phyloP scores from a whole-genome alignment of 2,329 filamentous ascomycete species.

The Colletotrichum lentis region DNA sequence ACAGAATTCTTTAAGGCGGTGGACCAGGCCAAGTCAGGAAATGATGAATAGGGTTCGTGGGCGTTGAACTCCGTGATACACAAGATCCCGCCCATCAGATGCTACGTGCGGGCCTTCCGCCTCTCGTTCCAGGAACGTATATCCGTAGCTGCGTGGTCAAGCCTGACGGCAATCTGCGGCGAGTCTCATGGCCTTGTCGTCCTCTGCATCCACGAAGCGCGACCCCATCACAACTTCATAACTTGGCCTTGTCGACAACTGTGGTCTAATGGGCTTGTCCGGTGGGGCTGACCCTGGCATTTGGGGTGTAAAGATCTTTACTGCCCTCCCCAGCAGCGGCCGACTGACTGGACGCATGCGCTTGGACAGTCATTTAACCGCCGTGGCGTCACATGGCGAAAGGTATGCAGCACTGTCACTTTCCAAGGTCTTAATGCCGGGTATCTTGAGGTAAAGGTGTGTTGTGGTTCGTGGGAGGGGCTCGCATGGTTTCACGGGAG shows the following conservation, averaged over 20 bases:
- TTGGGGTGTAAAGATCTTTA: neutral
- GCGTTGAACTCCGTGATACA: neutral
- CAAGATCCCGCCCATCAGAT: neutral
- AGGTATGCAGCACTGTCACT: neutral
- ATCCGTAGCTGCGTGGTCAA: neutral
- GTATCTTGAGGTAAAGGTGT: neutral
- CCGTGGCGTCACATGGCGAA: neutral
- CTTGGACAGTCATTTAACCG: neutral
- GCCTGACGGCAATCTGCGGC: conserved; percentile 3
- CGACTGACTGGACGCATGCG: neutral
- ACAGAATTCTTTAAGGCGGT: neutral
- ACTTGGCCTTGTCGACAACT: neutral
- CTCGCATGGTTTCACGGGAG: neutral
- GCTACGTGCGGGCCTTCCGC: neutral
- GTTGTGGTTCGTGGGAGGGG: neutral
- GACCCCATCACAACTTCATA: neutral
- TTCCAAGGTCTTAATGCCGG: too few relatives aligned
- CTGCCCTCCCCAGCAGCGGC: neutral
- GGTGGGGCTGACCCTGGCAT: neutral
- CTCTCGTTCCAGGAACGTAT: neutral
- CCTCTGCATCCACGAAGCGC: conserved; percentile 21
- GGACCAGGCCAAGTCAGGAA: too few relatives aligned
- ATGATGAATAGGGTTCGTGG: too few relatives aligned
- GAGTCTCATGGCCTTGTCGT: neutral
- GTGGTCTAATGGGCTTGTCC: neutral